Base-by-base conservation (phyloP, 1,139 yeast species). In the Petasospora rhodanensis region DNA sequence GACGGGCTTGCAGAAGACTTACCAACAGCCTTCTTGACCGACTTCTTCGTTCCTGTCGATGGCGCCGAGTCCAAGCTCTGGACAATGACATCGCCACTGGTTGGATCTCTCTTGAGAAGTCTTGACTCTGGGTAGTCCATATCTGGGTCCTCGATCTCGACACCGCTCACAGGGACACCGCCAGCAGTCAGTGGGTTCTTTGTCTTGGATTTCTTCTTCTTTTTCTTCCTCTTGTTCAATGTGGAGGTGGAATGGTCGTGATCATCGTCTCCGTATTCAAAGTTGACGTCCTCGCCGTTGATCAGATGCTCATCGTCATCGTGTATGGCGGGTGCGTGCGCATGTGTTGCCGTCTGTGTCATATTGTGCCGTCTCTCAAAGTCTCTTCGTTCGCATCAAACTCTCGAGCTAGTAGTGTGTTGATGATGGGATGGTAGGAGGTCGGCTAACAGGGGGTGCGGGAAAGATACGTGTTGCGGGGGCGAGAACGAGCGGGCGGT, bases 41-140 rank as follows among this genome's bases (percentile, higher is more conserved):
- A 19, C 25, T 29, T 31, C 32, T 15, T 29, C 12, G 30, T 18
- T 20, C 22, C 27, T 31, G 23, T 17, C 22, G 21, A 26, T 19
- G 31, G 26, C 6, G 35, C 22, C 11, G 44, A 33, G 14, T 46
- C 52, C 23, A 61, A 51, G 22, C 67, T 57, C 41, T 65, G 65
- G 3, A 83, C 83, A 41, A 81, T 69, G 18, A 82, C 83, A 48
- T 79, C 83, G 4, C 91, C 93, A 52, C 80, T 78, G n/a, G n/a
- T n/a, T 4, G 82, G 70, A 2, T 76, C 81, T 52, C 79, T 81
- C 50, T 78, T 80, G 43, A 82, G 77, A 3, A 82, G 79, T 39
- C 93, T 56, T 3, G 86, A 78, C 6, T 75, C 68, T 1, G 93
- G 93, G 52, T 82, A 82, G 12, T 78, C 85, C 12, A 68, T 71